Evolutionary conservation across 768 basidiomycete species (phyloP), one percentile per base, ranked within the genome.

Genomic region (Boletellus ananas): DNA sequence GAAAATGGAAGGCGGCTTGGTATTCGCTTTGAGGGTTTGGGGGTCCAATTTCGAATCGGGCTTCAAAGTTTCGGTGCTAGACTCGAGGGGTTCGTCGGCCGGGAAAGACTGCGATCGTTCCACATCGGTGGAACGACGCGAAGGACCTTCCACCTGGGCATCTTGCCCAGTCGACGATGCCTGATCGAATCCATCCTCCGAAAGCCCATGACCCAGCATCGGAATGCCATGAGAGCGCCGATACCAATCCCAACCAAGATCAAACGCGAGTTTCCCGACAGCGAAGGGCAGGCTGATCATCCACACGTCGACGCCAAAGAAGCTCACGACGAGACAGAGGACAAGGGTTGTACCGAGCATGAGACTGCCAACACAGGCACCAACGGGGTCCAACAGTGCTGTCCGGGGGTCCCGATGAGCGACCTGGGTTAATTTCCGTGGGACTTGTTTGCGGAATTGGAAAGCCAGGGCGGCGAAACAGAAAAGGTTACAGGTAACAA

Each of bases 231-330:
- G 67, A 0, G 54, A 54, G 54, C 63, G 71, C 18, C 75, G 71
- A 61, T 79, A 80, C 57, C 78, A 70, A 61, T 84, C 82, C 80
- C 81, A 79, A 38, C 62, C 61, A 23, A 79, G 37, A 61, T 97
- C 93, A 42, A 84, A 81, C 6, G 78, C 33, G 34, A 94, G 75
- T 68, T 92, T 93, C 46, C 79, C 64, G 0, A 76, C 63, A 0
- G 90, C 92, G 41, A 91, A 91, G 0, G 94, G 91, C 11, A 91
- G 76, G 4, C 81, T 87, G 41, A 95, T 87, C 69, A 78, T 81
- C 87, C 89, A 93, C 3, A 90, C 87, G 45, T 90, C 85, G 16
- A 90, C 74, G 40, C 81, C 76, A 55, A 87, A 74, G 64, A 85
- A 90, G 62, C 84, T 87, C 52, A 86, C 81, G 5, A 84, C 81